These are phyloP conservation scores for Leccinum longicurvipes DNA, from an alignment of 768 basidiomycete genomes.

Conservation along the genomic window DNA sequence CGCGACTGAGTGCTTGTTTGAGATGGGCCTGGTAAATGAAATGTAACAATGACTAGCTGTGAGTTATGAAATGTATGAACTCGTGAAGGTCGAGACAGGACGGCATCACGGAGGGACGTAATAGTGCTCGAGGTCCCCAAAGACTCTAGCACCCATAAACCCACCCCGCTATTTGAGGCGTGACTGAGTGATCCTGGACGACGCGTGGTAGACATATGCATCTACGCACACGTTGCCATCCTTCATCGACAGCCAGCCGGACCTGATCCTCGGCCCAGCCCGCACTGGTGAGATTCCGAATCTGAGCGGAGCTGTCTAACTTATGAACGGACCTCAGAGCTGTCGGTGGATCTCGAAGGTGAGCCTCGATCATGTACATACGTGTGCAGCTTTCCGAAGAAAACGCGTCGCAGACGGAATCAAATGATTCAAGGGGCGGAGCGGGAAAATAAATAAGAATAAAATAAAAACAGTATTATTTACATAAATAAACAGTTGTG, in stretches of 20 bases:
- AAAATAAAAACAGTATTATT: conserved; percentile 8
- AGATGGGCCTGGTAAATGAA: conserved; percentile 31
- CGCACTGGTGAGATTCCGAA: conserved; percentile 25
- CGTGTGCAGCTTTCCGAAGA: conserved; percentile 18
- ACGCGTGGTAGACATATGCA: conserved; percentile 28
- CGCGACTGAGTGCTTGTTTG: conserved; percentile 25
- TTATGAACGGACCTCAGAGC: conserved; percentile 29
- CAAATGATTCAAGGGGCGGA: conserved; percentile 24
- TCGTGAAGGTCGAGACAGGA: conserved; percentile 22
- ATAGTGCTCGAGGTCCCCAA: conserved; percentile 27
- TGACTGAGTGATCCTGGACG: conserved; percentile 7
- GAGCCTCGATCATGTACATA: conserved; percentile 26
- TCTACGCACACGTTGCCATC: conserved; percentile 24
- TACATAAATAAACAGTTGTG: conserved; percentile 1
- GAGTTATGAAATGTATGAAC: conserved; percentile 28
- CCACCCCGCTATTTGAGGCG: conserved; percentile 24
- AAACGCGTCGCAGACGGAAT: conserved; percentile 17
- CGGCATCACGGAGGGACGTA: conserved; percentile 29
- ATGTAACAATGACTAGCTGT: conserved; percentile 26
- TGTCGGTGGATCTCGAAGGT: conserved; percentile 27
- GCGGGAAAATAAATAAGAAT: conserved; percentile 17
- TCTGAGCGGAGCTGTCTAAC: conserved; percentile 29
- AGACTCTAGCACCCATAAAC: conserved; percentile 13
- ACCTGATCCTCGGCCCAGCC: conserved; percentile 34
- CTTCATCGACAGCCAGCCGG: conserved; percentile 16